Percentiles rank a stretch among this genome's conserved stretches.
phyloP scores from a whole-genome alignment of 2,329 filamentous ascomycete species.

The Trichoderma sp. region DNA sequence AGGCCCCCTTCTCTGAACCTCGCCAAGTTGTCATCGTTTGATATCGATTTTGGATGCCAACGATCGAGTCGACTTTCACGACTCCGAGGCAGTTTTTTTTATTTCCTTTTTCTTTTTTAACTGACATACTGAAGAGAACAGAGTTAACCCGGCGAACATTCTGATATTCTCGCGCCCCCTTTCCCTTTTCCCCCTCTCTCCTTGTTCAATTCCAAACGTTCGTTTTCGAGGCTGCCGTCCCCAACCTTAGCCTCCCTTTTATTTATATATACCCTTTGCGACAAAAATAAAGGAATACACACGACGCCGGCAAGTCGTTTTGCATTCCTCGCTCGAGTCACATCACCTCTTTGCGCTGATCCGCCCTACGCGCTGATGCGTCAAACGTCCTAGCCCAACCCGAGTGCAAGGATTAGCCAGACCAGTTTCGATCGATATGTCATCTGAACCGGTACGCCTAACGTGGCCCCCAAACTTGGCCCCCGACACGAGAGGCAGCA shows the following conservation, averaged over 20 bases:
- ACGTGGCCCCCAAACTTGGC: constrained; percentile 5
- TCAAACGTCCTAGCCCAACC: constrained; percentile 29
- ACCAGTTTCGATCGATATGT: constrained; percentile 36
- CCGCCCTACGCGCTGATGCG: constrained; percentile 37
- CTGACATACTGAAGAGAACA: constrained; percentile 8
- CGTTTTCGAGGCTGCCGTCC: constrained; percentile 13
- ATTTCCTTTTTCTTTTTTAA: neutral
- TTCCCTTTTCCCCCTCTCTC: neutral
- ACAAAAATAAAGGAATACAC: neutral
- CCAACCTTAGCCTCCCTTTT: constrained; percentile 4
- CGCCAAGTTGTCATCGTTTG: constrained; percentile 29
- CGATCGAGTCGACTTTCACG: constrained; percentile 25
- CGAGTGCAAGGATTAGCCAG: constrained; percentile 17
- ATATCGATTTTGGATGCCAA: constrained; percentile 11
- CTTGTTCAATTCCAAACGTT: constrained; percentile 18
- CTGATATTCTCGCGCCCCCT: constrained; percentile 18
- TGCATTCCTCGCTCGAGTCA: constrained; percentile 34
- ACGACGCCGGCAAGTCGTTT: constrained; percentile 28
- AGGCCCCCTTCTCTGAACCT: constrained; percentile 29
- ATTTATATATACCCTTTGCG: constrained; percentile 18
- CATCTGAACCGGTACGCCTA: constrained; percentile 42
- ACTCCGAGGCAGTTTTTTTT: constrained; percentile 6
- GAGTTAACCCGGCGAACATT: constrained; percentile 19
- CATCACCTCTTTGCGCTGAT: constrained; percentile 24
- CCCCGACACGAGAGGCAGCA: neutral